Percentiles rank a stretch among this genome's conserved stretches.
Evolutionary conservation across 1,284 basidiomycete genomes (phyloP).

Genomic region (Anthracocystis panici-leucophaei): DNA sequence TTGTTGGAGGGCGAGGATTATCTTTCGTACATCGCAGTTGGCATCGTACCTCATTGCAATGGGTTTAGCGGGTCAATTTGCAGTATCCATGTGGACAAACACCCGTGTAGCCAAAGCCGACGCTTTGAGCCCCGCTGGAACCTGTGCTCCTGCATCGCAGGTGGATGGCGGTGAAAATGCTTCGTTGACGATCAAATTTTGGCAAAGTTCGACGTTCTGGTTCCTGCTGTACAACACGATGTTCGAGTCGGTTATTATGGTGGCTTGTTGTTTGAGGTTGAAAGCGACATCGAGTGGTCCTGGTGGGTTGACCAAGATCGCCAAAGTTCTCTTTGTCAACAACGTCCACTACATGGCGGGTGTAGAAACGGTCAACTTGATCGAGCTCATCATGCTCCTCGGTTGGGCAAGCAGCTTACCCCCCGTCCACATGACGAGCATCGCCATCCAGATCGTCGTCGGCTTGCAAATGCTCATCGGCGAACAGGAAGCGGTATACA

Average conservation of each 20-base stretch:
- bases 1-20: slow-evolving; percentile 43
- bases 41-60: slow-evolving; percentile 18
- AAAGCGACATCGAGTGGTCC: slow-evolving; percentile 38
- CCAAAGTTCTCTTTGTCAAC: slow-evolving; percentile 44
- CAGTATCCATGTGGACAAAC: slow-evolving; percentile 38
- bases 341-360: slow-evolving; percentile 52
- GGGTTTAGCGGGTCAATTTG: slow-evolving; percentile 31
- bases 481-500: slow-evolving; percentile 51
- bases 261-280: slow-evolving; percentile 25
- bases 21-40: slow-evolving; percentile 18
- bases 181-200: slow-evolving; percentile 18
- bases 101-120: slow-evolving; percentile 34
- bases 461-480: slow-evolving; percentile 47
- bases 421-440: slow-evolving; percentile 26
- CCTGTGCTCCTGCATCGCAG: slow-evolving; percentile 20
- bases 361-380: slow-evolving; percentile 35
- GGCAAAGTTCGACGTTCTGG: slow-evolving; percentile 43
- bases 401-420: slow-evolving; percentile 35
- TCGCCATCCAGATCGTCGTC: slow-evolving; percentile 41
- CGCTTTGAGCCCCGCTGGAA: slow-evolving; percentile 27
- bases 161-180: slow-evolving; percentile 7
- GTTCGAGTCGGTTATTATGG: slow-evolving; percentile 31
- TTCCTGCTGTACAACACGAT: slow-evolving; percentile 47
- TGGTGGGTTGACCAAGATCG: slow-evolving; percentile 34
- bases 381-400: slow-evolving; percentile 35